Evolutionary conservation across 2,329 filamentous ascomycete genomes (phyloP).

Genomic region (Aspergillus luchuensis): DNA sequence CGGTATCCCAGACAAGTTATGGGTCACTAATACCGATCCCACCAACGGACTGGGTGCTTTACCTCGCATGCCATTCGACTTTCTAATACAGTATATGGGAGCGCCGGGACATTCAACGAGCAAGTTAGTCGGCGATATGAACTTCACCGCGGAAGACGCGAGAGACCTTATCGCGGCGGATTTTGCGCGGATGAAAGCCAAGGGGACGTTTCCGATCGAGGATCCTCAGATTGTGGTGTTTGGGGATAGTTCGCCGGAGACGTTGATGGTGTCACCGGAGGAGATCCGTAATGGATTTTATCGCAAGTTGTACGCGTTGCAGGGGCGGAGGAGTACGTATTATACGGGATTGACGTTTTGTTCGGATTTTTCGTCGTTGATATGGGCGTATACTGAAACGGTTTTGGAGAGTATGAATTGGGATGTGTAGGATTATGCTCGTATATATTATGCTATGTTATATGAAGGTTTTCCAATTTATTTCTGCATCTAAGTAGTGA

Average conservation of each 20-base stretch:
- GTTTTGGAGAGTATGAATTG: slow-evolving; percentile 14
- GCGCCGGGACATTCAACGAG: slow-evolving; percentile 14
- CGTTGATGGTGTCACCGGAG: slow-evolving; percentile 35
- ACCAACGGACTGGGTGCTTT: slow-evolving; percentile 30
- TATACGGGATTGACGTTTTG: slow-evolving; percentile 48
- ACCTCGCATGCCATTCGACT: slow-evolving; percentile 22
- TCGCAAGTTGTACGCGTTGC: slow-evolving; percentile 44
- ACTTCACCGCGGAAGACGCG: slow-evolving; percentile 28
- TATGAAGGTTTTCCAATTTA: too few relatives aligned
- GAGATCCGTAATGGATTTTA: slow-evolving; percentile 47
- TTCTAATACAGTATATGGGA: slow-evolving; percentile 15
- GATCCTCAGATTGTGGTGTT: slow-evolving; percentile 39
- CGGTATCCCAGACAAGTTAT: slow-evolving; percentile 33
- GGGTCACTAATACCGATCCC: slow-evolving; percentile 30
- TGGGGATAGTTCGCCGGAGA: slow-evolving; percentile 42
- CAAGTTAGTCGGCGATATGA: slow-evolving; percentile 14
- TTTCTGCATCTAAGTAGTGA: too few relatives aligned
- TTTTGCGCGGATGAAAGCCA: slow-evolving; percentile 18
- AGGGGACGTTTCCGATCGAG: slow-evolving; percentile 10
- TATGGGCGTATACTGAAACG: slow-evolving; percentile 27
- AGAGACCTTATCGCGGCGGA: slow-evolving; percentile 14
- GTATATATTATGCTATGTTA: too few relatives aligned
- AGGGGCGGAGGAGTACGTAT: slow-evolving; percentile 49
- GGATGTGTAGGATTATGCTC: neutral
- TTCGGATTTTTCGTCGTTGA: slow-evolving; percentile 22